Evolutionary conservation across 2,329 filamentous ascomycete genomes (phyloP).

Genomic region (Phaeosphaeriaceae sp.): DNA sequence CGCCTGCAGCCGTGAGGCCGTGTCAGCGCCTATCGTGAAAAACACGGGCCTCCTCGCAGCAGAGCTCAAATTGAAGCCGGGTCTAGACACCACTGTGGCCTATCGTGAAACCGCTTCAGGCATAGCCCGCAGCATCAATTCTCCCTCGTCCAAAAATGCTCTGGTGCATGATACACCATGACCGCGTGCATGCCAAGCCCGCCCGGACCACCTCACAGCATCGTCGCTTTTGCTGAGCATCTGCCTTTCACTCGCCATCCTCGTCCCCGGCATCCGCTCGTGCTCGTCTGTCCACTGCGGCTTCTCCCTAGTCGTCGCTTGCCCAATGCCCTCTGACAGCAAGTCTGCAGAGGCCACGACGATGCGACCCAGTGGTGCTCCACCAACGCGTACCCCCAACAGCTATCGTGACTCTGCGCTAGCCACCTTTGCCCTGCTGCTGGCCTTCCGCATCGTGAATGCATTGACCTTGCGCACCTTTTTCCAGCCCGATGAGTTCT

Average conservation of each 20-base stretch:
- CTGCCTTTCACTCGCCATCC: slow-evolving; percentile 26
- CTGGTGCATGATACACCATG: slow-evolving; percentile 29
- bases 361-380: slow-evolving; percentile 28
- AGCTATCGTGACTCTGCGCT: slow-evolving; percentile 42
- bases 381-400: slow-evolving; percentile 24
- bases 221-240: slow-evolving; percentile 28
- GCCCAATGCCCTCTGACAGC: slow-evolving; percentile 39
- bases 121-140: slow-evolving; percentile 36
- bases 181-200: slow-evolving; percentile 19
- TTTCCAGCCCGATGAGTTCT: slow-evolving; percentile 98
- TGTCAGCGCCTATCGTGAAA: slow-evolving; percentile 16
- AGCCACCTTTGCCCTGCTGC: slow-evolving; percentile 44
- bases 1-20: not conserved
- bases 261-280: slow-evolving; percentile 25
- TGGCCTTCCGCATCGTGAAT: slow-evolving; percentile 81
- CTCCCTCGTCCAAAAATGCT: slow-evolving; percentile 27
- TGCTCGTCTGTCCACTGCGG: slow-evolving; percentile 21
- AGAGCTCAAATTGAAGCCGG: slow-evolving; percentile 22
- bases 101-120: slow-evolving; percentile 44
- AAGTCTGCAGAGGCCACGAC: slow-evolving; percentile 42
- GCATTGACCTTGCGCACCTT: slow-evolving; percentile 82
- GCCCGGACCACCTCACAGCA: slow-evolving; percentile 19
- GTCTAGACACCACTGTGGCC: slow-evolving; percentile 33
- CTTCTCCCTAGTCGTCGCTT: slow-evolving; percentile 24
- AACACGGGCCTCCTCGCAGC: slow-evolving; percentile 17